These are phyloP conservation scores for Fusarium fujikuroi DNA, from an alignment of 2,329 filamentous ascomycete species.

Conservation along the genomic window DNA sequence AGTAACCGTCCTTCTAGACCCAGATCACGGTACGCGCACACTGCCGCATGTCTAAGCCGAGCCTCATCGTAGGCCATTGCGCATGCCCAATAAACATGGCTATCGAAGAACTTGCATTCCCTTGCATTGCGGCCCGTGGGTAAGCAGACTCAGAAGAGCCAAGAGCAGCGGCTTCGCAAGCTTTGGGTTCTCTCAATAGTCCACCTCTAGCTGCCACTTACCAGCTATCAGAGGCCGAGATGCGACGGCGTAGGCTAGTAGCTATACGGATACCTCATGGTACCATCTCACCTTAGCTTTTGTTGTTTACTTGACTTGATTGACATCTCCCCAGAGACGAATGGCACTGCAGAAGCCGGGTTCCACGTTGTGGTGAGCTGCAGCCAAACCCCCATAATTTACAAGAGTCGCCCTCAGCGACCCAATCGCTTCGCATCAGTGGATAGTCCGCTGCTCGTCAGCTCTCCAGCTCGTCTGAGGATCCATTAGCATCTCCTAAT, in stretches of 20 bases:
- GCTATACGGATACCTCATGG: not conserved
- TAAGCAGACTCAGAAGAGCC: not conserved
- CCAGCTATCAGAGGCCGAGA: constrained; percentile 12
- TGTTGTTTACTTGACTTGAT: constrained; percentile 34
- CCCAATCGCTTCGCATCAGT: constrained; percentile 40
- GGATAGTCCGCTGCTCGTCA: constrained; percentile 38
- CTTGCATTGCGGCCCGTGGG: not conserved
- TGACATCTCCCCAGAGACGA: constrained; percentile 38
- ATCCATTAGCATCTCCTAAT: constrained; percentile 36
- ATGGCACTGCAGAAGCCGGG: constrained; percentile 29
- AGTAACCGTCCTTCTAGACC: not conserved
- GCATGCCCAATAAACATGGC: not conserved
- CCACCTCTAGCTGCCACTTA: constrained; percentile 11
- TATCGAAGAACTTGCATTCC: constrained; percentile 13
- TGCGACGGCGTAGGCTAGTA: not conserved
- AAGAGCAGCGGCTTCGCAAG: constrained; percentile 3
- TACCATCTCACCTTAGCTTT: constrained; percentile 11
- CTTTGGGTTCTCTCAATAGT: not conserved
- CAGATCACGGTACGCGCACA: constrained; percentile 7
- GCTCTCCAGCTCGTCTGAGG: constrained; percentile 31
- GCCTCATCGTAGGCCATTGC: constrained; percentile 14
- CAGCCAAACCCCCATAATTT: constrained; percentile 43
- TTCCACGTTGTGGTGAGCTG: constrained; percentile 33
- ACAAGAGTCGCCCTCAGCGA: constrained; percentile 29
- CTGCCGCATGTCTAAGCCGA: constrained; percentile 33